Percentiles rank a stretch among this genome's conserved stretches.
Conservation (phyloP, 2,329 filamentous ascomycete species). For the Lomentospora prolificans region DNA sequence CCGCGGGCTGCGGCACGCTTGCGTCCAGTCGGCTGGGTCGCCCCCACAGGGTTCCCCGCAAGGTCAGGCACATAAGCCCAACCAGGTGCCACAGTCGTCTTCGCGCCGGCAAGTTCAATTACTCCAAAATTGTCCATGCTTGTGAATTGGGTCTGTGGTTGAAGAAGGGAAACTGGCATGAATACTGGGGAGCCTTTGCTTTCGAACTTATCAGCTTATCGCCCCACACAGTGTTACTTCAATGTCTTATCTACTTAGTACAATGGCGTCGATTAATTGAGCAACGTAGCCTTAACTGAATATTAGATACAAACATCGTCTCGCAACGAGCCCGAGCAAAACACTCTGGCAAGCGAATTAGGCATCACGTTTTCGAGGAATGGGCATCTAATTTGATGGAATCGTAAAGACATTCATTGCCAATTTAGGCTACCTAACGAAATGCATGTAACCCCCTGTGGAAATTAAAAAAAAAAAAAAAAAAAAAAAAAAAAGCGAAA, state of each 20-base stretch:
- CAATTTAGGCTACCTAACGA: constrained; percentile 5
- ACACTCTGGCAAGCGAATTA: no score
- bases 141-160: constrained; percentile 7
- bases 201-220: not conserved
- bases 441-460: constrained; percentile 7
- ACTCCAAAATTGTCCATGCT: constrained; percentile 68
- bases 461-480: constrained; percentile 7
- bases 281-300: no score
- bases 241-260: no score
- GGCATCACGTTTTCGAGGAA: not conserved
- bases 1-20: constrained; percentile 62
- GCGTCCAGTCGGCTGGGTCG: constrained; percentile 43
- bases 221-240: no score
- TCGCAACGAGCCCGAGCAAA: no score
- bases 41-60: constrained; percentile 42
- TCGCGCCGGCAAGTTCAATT: constrained; percentile 66
- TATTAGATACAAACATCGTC: no score
- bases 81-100: constrained; percentile 64
- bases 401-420: constrained; percentile 5
- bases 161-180: constrained; percentile 6
- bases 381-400: not conserved
- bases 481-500: no score
- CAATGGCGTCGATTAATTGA: no score
- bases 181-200: not conserved
- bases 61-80: constrained; percentile 87